Percentiles rank a stretch among this genome's conserved stretches.
phyloP scores from a whole-genome alignment of 108 stramenopile genomes.

The Nitzschia inconspicua region DNA sequence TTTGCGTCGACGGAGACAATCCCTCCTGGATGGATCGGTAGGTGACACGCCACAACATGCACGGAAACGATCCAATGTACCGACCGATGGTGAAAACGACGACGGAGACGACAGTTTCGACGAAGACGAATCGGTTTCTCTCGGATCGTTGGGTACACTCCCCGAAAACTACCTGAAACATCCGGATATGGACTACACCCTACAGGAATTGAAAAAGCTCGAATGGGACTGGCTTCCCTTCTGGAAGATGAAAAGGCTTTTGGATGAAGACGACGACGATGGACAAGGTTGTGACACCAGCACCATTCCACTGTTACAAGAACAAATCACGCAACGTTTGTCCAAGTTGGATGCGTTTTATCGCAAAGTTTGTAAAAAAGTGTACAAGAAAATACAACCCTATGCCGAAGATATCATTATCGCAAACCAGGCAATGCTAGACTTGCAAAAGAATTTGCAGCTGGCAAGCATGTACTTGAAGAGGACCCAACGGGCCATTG shows the following conservation, averaged over 20 bases:
- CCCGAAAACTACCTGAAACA: constrained; percentile 19
- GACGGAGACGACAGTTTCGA: not conserved
- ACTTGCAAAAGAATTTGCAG: constrained; percentile 30
- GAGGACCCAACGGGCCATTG: constrained; percentile 10
- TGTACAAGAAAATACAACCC: constrained; percentile 29
- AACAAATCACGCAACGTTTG: constrained; percentile 31
- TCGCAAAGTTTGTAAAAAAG: constrained; percentile 16
- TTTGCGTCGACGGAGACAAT: constrained; percentile 6
- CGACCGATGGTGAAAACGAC: constrained; percentile 5
- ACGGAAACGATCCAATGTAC: not conserved
- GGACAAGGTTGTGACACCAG: constrained; percentile 5
- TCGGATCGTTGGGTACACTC: constrained; percentile 9
- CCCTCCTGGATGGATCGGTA: not conserved
- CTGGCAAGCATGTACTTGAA: constrained; percentile 36
- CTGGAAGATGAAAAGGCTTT: constrained; percentile 20
- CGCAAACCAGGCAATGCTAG: constrained; percentile 29
- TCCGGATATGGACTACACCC: constrained; percentile 17
- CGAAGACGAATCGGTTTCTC: constrained; percentile 1
- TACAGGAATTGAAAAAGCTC: constrained; percentile 13
- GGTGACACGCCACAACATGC: not conserved
- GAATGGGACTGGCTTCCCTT: constrained; percentile 42
- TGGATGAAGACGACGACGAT: constrained; percentile 2
- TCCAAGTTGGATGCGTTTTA: constrained; percentile 30
- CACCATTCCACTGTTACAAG: constrained; percentile 30
- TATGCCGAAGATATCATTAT: constrained; percentile 22